A percentile compares a stretch with the other conserved stretches of the same genome.
These are phyloP conservation scores for Acanthamoeba sp. DNA, from an alignment of 208 protist species.

Conservation along the genomic window DNA sequence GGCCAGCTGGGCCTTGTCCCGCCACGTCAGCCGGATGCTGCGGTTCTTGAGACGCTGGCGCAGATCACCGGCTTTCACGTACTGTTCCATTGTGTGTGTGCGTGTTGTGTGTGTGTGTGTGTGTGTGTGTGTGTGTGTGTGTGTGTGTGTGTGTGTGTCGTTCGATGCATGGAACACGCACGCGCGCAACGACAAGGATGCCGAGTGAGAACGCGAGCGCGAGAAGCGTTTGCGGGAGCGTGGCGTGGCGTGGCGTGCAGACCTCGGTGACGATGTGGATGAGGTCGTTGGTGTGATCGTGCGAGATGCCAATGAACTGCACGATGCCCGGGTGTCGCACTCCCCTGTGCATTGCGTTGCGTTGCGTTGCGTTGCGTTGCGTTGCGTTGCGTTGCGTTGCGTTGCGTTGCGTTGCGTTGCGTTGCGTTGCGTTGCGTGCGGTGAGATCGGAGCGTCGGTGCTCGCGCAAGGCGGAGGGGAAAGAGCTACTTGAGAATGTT, in stretches of 20 bases:
- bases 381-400: neutral
- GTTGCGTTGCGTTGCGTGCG: no score
- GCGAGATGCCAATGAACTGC: slow-evolving; percentile 64
- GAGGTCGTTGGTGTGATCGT: slow-evolving; percentile 58
- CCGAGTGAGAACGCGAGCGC: neutral
- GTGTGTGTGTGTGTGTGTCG: no score
- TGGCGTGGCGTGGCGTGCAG: neutral
- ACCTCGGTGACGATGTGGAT: slow-evolving; percentile 69
- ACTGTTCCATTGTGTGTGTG: slow-evolving; percentile 7
- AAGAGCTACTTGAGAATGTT: slow-evolving; percentile 44
- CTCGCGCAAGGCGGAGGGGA: neutral
- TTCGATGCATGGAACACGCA: no score
- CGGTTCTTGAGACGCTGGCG: slow-evolving; percentile 40
- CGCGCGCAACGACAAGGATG: neutral
- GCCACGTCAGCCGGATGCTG: slow-evolving; percentile 10
- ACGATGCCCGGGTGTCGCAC: slow-evolving; percentile 51
- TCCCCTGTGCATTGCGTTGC: neutral
- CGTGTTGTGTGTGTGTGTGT: no score
- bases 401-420: neutral
- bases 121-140: no score
- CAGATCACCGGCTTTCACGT: slow-evolving; percentile 46
- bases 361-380: neutral
- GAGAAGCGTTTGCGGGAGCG: neutral
- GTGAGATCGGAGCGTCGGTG: no score
- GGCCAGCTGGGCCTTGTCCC: slow-evolving; percentile 36